Base-by-base conservation (phyloP, 1,139 yeast species). In the Schizosaccharomyces versatilis region DNA sequence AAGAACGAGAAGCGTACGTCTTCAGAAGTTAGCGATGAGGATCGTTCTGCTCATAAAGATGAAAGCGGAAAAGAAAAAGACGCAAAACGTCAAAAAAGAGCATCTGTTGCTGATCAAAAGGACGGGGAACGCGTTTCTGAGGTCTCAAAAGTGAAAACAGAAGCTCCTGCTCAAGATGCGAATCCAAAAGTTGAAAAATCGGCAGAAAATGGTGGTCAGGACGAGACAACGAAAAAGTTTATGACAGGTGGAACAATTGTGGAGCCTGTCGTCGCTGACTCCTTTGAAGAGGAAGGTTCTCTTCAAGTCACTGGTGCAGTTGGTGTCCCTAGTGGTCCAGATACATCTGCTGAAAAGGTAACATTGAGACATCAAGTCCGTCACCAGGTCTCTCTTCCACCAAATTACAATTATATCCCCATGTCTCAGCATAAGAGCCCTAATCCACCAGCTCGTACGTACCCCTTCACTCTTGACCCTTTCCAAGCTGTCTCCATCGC, bases 361-460 rank as follows among this genome's bases (percentile, higher is more conserved):
- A 55, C 51, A 15, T 38, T 55, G 52, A 54, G 54, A 17, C 57
- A 41, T 63, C 71, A 86, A 67, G 95, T 90, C 56, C 80, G 97
- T 67, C 98, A 90, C 69, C 97, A 90, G 68, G 98, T 90, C 12
- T 97, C 97, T 1, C 74, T 90, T 41, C 98, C 98, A 1, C 93
- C 94, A 5, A 82, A 81, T 58, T 90, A 80, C 64, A 83, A 90
- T 54, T 90, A 90, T 65, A 72, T 73, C 10, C 96, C 97, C 15
- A 85, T 90, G 61, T 81, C 90, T 49, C 81, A 85, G 61, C 97
- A 90, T 67, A 80, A 79, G 64, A 75, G 65, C 44, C 63, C 63
- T 3, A 59, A 56, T 10, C 60, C 66, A 54, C 74, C 74, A 1
- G 98, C 97, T 1, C 73, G 96, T 61, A 78, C 80, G 0, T 90